Evolutionary conservation across 2,329 filamentous ascomycete species (phyloP), one percentile per base, ranked within the genome.

Genomic region (Ramularia endophylla): DNA sequence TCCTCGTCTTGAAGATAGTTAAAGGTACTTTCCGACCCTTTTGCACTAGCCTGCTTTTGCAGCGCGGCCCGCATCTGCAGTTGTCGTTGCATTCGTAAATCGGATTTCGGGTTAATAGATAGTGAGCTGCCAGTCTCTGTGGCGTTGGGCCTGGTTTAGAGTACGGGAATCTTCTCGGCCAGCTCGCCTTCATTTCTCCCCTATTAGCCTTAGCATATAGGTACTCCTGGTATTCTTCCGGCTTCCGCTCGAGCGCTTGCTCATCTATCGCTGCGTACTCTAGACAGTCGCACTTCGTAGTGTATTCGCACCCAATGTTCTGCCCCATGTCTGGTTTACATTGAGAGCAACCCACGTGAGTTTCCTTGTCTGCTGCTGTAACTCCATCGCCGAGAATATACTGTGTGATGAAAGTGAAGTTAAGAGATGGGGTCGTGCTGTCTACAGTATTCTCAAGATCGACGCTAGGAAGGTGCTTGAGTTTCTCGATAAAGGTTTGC

Each of bases 81-180:
- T 73, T 75, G 2, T 73, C 67, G 53, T 92, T 87, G 58, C 87
- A 94, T 56, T 94, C 87, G 62, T 89, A 90, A 43, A 94, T 83
- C 0, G 83, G 58, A 9, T 60, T 51, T 1, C 69, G 57, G 1
- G 58, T 56, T 13, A 69, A 54, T 0, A 68, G 62, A 42, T 73
- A 73, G 47, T 69, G 70, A 0, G 16, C 54, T 55, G 55, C 50
- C 16, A 18, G 57, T 52, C 6, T 59, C 56, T 32, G 60, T 43
- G 25, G 60, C 11, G 15, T 37, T 1, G 43, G 42, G 25, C 15
- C 47, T 19, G 19, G 48, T n/a, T 52, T 55, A 6, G 48, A 74
- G 58, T 90, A 90, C 0, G 83, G 81, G 47, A 85, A 85, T 11
- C 65, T 58, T 53, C 72, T 73, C 0, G 70, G 68, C 2, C 71